phyloP scores from a whole-genome alignment of 1,284 basidiomycete genomes.

The Ceratobasidium sp. region DNA sequence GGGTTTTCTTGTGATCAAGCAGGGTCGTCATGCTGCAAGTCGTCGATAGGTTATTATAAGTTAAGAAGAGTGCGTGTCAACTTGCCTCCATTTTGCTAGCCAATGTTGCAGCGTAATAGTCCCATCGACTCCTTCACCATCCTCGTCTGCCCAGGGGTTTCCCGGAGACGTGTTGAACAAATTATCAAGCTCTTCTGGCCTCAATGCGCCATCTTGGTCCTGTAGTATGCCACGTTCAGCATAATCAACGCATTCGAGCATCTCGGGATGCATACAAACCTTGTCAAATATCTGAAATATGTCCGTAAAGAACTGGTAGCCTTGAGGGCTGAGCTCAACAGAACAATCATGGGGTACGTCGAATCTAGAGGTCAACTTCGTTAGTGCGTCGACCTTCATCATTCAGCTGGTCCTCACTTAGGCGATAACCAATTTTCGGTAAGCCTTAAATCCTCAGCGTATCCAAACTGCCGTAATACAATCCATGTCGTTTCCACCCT shows the following conservation, averaged over 20 bases:
- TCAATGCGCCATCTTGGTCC: constrained; percentile 96
- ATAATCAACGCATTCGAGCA: constrained; percentile 23
- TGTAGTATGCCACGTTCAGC: constrained; percentile 46
- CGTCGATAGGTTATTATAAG: neutral
- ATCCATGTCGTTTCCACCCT: constrained; percentile 98
- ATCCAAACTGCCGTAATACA: constrained; percentile 92
- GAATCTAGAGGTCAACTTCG: constrained; percentile 64
- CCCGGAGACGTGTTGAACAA: constrained; percentile 95
- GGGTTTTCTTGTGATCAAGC: constrained; percentile 87
- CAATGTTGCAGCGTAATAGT: constrained; percentile 95
- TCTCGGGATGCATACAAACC: constrained; percentile 51
- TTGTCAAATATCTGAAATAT: constrained; percentile 97
- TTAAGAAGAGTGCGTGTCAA: constrained; percentile 15
- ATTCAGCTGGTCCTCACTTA: constrained; percentile 60
- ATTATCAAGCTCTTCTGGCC: constrained; percentile 82
- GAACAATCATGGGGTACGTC: constrained; percentile 93
- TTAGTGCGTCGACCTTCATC: neutral
- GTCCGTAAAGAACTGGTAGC: constrained; percentile 97
- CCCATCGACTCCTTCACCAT: constrained; percentile 79
- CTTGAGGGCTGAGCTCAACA: constrained; percentile 90
- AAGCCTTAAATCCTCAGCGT: constrained; percentile 90
- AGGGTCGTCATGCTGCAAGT: constrained; percentile 89
- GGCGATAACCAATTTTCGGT: constrained; percentile 88
- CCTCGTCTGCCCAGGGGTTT: constrained; percentile 76
- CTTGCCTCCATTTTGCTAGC: constrained; percentile 97